Conservation (phyloP, 192 early-diverging fungal species). For the Irineochytrium annulatum region DNA sequence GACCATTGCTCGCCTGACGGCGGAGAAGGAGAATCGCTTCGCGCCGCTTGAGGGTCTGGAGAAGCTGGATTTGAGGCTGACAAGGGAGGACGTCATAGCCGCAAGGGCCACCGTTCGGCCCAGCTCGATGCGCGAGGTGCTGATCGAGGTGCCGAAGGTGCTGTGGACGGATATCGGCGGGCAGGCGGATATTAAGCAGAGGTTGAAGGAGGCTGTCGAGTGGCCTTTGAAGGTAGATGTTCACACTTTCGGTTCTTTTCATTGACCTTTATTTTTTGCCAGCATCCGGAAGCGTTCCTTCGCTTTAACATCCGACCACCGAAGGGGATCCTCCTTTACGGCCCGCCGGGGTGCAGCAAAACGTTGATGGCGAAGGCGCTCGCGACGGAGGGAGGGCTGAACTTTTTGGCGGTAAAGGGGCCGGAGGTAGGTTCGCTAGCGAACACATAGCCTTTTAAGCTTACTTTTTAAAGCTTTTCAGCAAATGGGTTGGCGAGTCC, state of each 20-base stretch:
- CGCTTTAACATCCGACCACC: slow-evolving; percentile 90
- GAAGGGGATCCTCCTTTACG: slow-evolving; percentile 95
- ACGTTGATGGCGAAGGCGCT: slow-evolving; percentile 97
- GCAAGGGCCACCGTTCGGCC: background rate
- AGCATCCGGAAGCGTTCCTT: slow-evolving; percentile 87
- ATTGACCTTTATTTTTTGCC: slow-evolving; percentile 2
- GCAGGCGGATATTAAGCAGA: slow-evolving; percentile 84
- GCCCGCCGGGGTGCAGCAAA: slow-evolving; percentile 97
- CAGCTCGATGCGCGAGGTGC: background rate
- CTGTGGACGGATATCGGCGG: slow-evolving; percentile 90
- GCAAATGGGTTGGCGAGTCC: slow-evolving; percentile 99
- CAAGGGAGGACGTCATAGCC: slow-evolving; percentile 48
- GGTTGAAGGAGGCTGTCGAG: slow-evolving; percentile 91
- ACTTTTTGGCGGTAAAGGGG: slow-evolving; percentile 97
- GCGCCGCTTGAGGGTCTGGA: background rate
- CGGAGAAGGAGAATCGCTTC: background rate
- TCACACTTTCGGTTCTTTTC: background rate
- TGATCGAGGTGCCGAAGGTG: background rate
- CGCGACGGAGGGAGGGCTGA: slow-evolving; percentile 91
- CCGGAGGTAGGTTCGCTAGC: slow-evolving; percentile 69
- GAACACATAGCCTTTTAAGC: background rate
- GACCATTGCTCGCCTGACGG: slow-evolving; percentile 51
- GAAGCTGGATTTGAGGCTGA: slow-evolving; percentile 35
- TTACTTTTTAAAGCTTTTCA: slow-evolving; percentile 67
- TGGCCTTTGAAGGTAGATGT: slow-evolving; percentile 83